phyloP scores from a whole-genome alignment of 2,329 filamentous ascomycete species.

The Pestalotiopsis sp. region DNA sequence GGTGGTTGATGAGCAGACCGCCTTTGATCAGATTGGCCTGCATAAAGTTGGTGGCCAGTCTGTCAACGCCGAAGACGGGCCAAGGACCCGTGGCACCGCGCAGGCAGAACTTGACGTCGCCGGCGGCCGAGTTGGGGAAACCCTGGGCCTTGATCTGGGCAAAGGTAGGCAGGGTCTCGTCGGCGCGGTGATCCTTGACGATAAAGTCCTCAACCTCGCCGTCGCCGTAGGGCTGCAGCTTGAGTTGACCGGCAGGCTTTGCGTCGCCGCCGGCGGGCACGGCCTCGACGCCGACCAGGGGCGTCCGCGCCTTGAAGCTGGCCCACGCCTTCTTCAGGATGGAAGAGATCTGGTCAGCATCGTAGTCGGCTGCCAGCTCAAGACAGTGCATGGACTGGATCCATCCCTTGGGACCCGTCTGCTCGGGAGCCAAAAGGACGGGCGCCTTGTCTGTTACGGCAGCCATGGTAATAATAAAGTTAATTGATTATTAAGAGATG shows the following conservation, averaged over 20 bases:
- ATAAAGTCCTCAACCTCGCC: conserved; percentile 12
- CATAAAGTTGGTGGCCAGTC: conserved; percentile 15
- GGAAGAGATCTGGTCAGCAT: conserved; percentile 9
- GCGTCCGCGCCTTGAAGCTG: conserved; percentile 11
- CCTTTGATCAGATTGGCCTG: conserved; percentile 32
- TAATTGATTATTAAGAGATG: not conserved
- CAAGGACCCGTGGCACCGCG: conserved; percentile 14
- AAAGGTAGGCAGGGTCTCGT: conserved; percentile 16
- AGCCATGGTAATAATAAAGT: not conserved
- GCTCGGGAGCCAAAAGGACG: conserved; percentile 9
- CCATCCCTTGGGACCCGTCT: conserved; percentile 14
- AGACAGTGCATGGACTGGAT: conserved; percentile 11
- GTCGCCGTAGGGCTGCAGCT: not conserved
- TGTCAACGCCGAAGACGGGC: conserved; percentile 12
- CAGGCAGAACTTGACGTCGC: conserved; percentile 23
- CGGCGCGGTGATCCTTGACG: conserved; percentile 4
- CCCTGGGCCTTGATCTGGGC: conserved; percentile 24
- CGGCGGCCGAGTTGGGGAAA: conserved; percentile 25
- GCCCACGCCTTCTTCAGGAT: conserved; percentile 7
- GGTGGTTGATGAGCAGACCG: conserved; percentile 27
- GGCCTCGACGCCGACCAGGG: conserved; percentile 8
- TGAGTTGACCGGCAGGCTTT: conserved; percentile 4
- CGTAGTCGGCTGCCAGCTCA: conserved; percentile 11
- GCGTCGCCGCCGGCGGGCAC: conserved; percentile 3
- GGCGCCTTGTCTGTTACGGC: not conserved